These are phyloP conservation scores for Urochloa ruziziensis DNA, from an alignment of 176 grass and related monocot genomes.

Conservation along the genomic window DNA sequence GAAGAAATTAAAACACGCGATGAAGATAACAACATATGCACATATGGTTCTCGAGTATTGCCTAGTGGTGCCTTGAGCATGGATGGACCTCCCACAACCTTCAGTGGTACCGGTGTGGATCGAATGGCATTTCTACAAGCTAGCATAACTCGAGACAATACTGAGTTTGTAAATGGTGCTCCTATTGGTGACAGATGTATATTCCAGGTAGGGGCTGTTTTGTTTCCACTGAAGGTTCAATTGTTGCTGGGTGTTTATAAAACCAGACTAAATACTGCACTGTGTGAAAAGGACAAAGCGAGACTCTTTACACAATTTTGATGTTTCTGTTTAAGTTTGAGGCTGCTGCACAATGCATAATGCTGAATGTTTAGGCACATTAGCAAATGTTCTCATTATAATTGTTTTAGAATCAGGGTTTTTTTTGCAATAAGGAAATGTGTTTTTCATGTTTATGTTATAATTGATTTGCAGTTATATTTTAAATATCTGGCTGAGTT, in stretches of 20 bases:
- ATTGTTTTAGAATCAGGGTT: neutral
- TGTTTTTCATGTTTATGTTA: neutral
- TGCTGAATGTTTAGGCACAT: neutral
- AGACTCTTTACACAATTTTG: neutral
- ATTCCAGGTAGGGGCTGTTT: constrained; percentile 68
- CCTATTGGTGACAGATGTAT: constrained; percentile 74
- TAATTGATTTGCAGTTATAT: neutral
- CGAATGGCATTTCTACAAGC: constrained; percentile 71
- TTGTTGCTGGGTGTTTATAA: neutral
- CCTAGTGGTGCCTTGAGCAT: constrained; percentile 73
- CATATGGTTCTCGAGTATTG: constrained; percentile 76
- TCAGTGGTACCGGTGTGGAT: constrained; percentile 85
- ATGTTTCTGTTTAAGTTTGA: neutral
- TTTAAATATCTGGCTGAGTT: neutral
- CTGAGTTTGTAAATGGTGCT: constrained; percentile 73
- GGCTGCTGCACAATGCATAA: neutral
- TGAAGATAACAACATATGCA: constrained; percentile 72
- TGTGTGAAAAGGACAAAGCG: neutral
- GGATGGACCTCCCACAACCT: constrained; percentile 94
- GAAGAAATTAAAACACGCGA: constrained; percentile 86
- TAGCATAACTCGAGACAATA: constrained; percentile 91
- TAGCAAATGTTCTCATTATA: neutral
- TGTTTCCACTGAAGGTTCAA: neutral
- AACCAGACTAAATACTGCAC: neutral
- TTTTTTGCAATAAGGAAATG: neutral